Base-by-base conservation (phyloP, 495 filamentous ascomycete genomes). In the Penicillium salamii region DNA sequence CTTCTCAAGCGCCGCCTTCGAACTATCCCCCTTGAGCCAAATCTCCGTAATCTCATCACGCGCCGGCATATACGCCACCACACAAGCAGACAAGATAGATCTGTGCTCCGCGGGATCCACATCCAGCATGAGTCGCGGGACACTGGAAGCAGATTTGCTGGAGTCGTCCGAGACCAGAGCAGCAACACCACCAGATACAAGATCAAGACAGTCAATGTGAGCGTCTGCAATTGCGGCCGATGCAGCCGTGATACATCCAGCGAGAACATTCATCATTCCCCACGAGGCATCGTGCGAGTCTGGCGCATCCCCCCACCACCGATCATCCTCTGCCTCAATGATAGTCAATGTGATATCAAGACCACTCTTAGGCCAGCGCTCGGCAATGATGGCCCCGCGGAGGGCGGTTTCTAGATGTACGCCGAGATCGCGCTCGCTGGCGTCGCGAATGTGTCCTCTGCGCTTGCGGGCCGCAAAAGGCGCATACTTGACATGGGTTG, bases 151-250 rank as follows among this genome's bases (percentile, higher is more conserved):
- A 41, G 51, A 63, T 42, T 53, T 63, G 2, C 62, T 57, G 33
- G 71, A 63, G 13, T 73, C 62, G 15, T 74, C 62, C 36, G 68
- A 58, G 17, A 91, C 87, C 15, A 96, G 58, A 8, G 90, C 95
- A 13, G 91, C 90, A 31, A 97, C 87, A 18, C 93, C 93, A 4
- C 92, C 93, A 12, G 87, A 78, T 3, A 96, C 88, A 23, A 95
- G 76, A 66, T 97, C 93, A 26, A 97, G 81, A 66, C 91, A 97
- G 61, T 98, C 93, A 53, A 98, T 96, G 2, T 89, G 90, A 0
- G 93, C 95, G 71, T 98, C 95, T 1, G 86, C 86, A 68, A 98
- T 85, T 6, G 95, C 93, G n/a, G 93, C 95, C 49, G 90, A 90
- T 28, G 93, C 90, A 50, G 90, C 91, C 2, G 89, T 97, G 52